Conservation (phyloP, 257 asterid genomes). For the Gentiana straminea region DNA sequence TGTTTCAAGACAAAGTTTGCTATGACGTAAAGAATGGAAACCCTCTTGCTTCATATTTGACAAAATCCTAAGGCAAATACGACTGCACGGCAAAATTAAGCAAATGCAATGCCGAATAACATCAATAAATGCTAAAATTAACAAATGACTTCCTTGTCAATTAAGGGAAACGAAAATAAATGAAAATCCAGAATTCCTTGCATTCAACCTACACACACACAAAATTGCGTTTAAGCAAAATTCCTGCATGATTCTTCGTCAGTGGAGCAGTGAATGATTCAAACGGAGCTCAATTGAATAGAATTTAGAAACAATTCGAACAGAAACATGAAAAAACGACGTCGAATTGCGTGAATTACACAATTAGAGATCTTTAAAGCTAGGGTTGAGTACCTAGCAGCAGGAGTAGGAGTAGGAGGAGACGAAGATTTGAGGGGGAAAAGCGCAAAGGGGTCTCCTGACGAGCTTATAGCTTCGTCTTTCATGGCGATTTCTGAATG, state of each 20-base stretch:
- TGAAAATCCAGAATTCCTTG: too few relatives aligned
- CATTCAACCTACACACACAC: too few relatives aligned
- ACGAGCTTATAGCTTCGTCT: constrained; percentile 92
- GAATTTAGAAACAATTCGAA: background rate
- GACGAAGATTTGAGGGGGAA: constrained; percentile 64
- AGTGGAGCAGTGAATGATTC: background rate
- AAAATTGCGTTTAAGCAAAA: too few relatives aligned
- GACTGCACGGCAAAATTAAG: background rate
- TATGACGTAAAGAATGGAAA: too few relatives aligned
- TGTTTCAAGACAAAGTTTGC: too few relatives aligned
- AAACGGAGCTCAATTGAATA: background rate
- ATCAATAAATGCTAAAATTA: background rate
- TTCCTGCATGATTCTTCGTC: background rate
- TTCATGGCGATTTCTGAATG: constrained; percentile 30
- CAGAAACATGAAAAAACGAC: background rate
- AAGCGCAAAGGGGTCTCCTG: constrained; percentile 65
- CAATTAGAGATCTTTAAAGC: constrained; percentile 1
- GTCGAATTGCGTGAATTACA: background rate
- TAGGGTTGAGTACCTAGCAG: constrained; percentile 73
- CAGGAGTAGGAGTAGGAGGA: constrained; percentile 79
- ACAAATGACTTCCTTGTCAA: too few relatives aligned
- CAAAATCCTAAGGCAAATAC: too few relatives aligned
- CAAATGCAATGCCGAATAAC: background rate
- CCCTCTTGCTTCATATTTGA: too few relatives aligned
- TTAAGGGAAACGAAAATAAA: too few relatives aligned